These are phyloP conservation scores for Ustilago nuda DNA, from an alignment of 1,284 basidiomycete genomes.

Conservation along the genomic window DNA sequence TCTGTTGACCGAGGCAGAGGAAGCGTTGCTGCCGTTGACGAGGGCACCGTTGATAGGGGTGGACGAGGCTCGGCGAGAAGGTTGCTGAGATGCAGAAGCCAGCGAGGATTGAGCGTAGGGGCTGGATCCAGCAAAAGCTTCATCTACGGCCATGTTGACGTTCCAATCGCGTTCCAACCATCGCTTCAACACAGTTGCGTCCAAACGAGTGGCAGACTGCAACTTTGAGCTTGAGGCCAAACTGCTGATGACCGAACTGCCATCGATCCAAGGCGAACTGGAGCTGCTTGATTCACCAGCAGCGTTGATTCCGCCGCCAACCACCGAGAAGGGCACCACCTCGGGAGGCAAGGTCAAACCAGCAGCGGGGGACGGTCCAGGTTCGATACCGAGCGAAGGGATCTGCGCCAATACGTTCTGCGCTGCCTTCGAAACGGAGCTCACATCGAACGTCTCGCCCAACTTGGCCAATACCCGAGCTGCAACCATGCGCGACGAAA, in stretches of 20 bases:
- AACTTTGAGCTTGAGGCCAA: constrained; percentile 53
- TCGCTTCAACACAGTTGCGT: constrained; percentile 40
- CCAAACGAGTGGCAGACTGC: constrained; percentile 52
- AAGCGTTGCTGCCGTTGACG: constrained; percentile 39
- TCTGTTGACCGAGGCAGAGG: constrained; percentile 29
- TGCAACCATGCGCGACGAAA: constrained; percentile 77
- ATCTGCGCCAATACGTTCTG: constrained; percentile 43
- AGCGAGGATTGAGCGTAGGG: constrained; percentile 38
- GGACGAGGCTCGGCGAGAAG: constrained; percentile 40
- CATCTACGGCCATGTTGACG: constrained; percentile 59
- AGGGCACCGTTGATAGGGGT: constrained; percentile 38
- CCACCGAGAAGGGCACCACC: constrained; percentile 43
- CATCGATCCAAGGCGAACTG: constrained; percentile 40
- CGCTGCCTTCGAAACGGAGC: constrained; percentile 25
- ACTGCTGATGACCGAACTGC: constrained; percentile 30
- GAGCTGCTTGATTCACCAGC: constrained; percentile 41
- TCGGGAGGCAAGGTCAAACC: constrained; percentile 48
- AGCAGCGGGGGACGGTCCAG: constrained; percentile 39
- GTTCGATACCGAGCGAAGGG: constrained; percentile 47
- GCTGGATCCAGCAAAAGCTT: constrained; percentile 47
- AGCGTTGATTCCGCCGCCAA: constrained; percentile 30
- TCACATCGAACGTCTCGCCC: constrained; percentile 78
- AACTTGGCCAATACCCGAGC: constrained; percentile 77
- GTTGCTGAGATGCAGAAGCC: constrained; percentile 20
- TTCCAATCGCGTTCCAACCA: constrained; percentile 67